Evolutionary conservation across 306 rosid species (phyloP).

Genomic region (Inga laurina): DNA sequence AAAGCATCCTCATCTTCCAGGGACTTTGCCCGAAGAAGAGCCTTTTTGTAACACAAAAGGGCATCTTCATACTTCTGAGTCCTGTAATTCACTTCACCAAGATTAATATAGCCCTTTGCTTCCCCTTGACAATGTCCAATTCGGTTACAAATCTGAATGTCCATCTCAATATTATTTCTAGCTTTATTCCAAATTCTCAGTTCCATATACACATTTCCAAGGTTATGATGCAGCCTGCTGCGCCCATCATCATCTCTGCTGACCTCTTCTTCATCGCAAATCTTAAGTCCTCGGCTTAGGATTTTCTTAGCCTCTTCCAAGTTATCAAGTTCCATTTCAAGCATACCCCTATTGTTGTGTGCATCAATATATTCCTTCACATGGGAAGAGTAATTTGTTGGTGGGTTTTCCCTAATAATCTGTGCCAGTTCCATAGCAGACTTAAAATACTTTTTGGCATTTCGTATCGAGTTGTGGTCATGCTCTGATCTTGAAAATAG

Average conservation of each 20-base stretch:
- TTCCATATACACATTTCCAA: slow-evolving; percentile 76
- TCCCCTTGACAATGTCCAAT: slow-evolving; percentile 86
- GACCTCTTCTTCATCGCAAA: slow-evolving; percentile 85
- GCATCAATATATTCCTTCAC: slow-evolving; percentile 84
- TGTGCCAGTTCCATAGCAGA: slow-evolving; percentile 72
- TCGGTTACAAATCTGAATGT: slow-evolving; percentile 67
- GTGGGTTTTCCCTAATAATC: slow-evolving; percentile 62
- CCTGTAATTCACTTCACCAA: slow-evolving; percentile 76
- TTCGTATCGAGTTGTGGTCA: slow-evolving; percentile 62
- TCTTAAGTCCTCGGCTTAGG: slow-evolving; percentile 53
- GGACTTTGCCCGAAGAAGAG: slow-evolving; percentile 57
- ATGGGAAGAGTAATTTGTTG: slow-evolving; percentile 43
- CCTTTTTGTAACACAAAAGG: slow-evolving; percentile 54
- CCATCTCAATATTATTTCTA: slow-evolving; percentile 59
- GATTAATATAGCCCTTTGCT: slow-evolving; percentile 87
- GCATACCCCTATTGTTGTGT: slow-evolving; percentile 82
- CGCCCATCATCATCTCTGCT: slow-evolving; percentile 61
- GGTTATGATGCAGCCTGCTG: slow-evolving; percentile 90
- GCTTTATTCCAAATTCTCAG: slow-evolving; percentile 79
- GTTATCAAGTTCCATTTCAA: slow-evolving; percentile 85
- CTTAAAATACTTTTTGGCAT: slow-evolving; percentile 79
- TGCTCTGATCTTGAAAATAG: slow-evolving; percentile 54
- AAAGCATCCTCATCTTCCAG: slow-evolving; percentile 87
- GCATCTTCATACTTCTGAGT: slow-evolving; percentile 78
- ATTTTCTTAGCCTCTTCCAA: slow-evolving; percentile 63